Evolutionary conservation across 495 filamentous ascomycete genomes (phyloP).

Genomic region (Penicillium bovifimosum): DNA sequence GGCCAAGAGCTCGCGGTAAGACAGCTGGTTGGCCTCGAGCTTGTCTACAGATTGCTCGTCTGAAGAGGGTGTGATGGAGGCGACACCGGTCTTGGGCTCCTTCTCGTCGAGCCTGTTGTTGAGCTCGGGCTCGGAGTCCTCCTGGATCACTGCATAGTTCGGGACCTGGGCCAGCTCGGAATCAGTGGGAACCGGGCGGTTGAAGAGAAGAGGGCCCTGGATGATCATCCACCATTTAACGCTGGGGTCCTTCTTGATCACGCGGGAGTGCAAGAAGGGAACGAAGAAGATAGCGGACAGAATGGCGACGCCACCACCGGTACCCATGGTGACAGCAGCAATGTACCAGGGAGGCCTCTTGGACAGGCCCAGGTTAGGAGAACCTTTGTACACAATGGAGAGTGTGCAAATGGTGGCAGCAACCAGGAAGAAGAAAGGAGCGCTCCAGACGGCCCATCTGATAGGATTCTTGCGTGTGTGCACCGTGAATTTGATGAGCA

Average conservation of each 20-base stretch:
- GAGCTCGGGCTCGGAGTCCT: slow-evolving; percentile 27
- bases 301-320: slow-evolving; percentile 45
- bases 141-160: slow-evolving; percentile 50
- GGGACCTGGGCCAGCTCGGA: slow-evolving; percentile 45
- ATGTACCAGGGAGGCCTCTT: slow-evolving; percentile 54
- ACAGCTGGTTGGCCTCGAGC: slow-evolving; percentile 38
- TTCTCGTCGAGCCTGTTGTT: slow-evolving; percentile 23
- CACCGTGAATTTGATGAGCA: slow-evolving; percentile 55
- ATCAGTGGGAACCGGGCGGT: slow-evolving; percentile 35
- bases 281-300: slow-evolving; percentile 56
- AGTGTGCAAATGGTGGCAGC: slow-evolving; percentile 53
- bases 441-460: slow-evolving; percentile 51
- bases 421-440: slow-evolving; percentile 55
- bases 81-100: slow-evolving; percentile 21
- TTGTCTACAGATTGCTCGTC: slow-evolving; percentile 43
- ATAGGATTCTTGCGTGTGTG: slow-evolving; percentile 53
- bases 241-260: slow-evolving; percentile 50
- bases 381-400: slow-evolving; percentile 61
- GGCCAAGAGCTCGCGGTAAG: slow-evolving; percentile 52
- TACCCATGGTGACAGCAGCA: slow-evolving; percentile 51
- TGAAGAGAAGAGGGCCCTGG: slow-evolving; percentile 49
- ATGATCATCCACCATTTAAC: slow-evolving; percentile 51
- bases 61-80: slow-evolving; percentile 15
- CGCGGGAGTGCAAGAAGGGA: slow-evolving; percentile 48
- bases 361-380: slow-evolving; percentile 48